phyloP scores from a whole-genome alignment of 345 rosid genomes.

The Bruguiera gymnorhiza region DNA sequence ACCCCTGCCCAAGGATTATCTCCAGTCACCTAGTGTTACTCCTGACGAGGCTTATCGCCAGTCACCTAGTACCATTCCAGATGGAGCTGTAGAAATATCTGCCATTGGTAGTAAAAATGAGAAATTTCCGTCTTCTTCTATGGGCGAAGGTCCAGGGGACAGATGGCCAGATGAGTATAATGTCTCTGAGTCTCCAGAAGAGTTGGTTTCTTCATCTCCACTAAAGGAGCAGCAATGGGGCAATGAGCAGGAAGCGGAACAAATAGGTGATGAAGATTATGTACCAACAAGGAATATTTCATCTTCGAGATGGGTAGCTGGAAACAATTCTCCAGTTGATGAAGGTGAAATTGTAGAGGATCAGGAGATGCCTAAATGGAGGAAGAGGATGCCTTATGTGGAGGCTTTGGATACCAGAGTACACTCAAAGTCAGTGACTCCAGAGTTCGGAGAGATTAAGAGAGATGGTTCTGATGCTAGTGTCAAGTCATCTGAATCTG shows the following conservation, averaged over 20 bases:
- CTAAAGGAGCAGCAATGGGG: conserved; percentile 36
- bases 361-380: conserved; percentile 54
- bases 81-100: conserved; percentile 37
- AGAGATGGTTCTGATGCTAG: conserved; percentile 57
- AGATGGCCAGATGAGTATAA: conserved; percentile 20
- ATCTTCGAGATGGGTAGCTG: conserved; percentile 95
- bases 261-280: conserved; percentile 66
- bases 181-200: conserved; percentile 37
- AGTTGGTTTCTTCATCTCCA: conserved; percentile 31
- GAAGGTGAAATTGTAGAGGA: conserved; percentile 83
- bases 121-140: conserved; percentile 30
- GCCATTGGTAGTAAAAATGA: conserved; percentile 31
- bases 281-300: conserved; percentile 77
- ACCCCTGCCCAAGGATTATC: conserved; percentile 42
- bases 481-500: conserved; percentile 59
- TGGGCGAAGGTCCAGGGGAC: conserved; percentile 28
- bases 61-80: conserved; percentile 40
- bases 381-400: conserved; percentile 45
- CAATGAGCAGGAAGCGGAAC: conserved; percentile 42
- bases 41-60: conserved; percentile 37
- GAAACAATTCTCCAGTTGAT: conserved; percentile 77
- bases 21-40: conserved; percentile 40
- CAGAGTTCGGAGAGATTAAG: conserved; percentile 55
- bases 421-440: conserved; percentile 50
- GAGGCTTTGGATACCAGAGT: conserved; percentile 41